phyloP scores from a whole-genome alignment of 2,329 filamentous ascomycete genomes.

The Aspergillus bombycis region DNA sequence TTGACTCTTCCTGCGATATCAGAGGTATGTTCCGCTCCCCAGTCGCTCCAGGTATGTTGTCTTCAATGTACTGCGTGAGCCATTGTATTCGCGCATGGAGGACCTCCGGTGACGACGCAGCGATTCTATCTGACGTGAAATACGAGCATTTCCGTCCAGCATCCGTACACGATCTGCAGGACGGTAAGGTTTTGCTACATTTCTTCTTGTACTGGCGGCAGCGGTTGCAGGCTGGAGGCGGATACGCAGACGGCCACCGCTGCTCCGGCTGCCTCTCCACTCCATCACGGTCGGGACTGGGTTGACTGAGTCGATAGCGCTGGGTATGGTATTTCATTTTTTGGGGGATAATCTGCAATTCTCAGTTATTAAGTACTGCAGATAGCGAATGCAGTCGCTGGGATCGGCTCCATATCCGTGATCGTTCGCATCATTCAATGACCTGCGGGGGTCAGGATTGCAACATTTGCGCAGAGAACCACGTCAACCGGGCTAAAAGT shows the following conservation, averaged over 20 bases:
- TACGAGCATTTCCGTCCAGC: background rate
- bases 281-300: background rate
- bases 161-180: background rate
- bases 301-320: background rate
- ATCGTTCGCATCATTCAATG: background rate
- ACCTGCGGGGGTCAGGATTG: background rate
- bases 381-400: background rate
- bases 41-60: background rate
- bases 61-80: background rate
- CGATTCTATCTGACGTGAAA: background rate
- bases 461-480: background rate
- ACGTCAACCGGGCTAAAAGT: background rate
- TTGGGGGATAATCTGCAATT: background rate
- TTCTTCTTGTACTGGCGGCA: background rate
- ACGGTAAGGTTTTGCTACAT: background rate
- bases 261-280: background rate
- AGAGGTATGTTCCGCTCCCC: background rate
- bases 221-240: background rate
- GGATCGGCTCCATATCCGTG: background rate
- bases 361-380: background rate
- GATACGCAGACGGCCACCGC: background rate
- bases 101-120: background rate
- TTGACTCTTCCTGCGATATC: background rate
- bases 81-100: background rate
- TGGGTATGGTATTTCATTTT: background rate